Conservation (phyloP, 73 alveolate genomes). For the Uronychia binucleata region DNA sequence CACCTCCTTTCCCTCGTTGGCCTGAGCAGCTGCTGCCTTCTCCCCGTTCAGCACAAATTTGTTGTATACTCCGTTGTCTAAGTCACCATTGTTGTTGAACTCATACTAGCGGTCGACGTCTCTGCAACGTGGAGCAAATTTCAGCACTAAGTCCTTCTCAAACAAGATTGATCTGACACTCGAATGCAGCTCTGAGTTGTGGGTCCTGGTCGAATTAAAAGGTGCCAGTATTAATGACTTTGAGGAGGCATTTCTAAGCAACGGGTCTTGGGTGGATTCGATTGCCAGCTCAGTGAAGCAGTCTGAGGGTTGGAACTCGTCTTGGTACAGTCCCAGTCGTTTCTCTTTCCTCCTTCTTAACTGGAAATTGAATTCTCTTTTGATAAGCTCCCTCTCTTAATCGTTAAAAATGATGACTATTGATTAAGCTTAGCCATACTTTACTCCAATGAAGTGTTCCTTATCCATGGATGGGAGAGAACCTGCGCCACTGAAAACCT, state of each 20-base stretch:
- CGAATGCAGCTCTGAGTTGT: constrained; percentile 30
- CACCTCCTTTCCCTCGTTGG: neutral
- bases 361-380: constrained; percentile 37
- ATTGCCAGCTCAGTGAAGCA: constrained; percentile 74
- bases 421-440: constrained; percentile 37
- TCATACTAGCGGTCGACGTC: constrained; percentile 79
- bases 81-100: constrained; percentile 76
- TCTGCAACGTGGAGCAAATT: constrained; percentile 64
- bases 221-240: constrained; percentile 80
- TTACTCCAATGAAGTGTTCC: constrained; percentile 56
- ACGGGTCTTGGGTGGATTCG: constrained; percentile 52
- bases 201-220: constrained; percentile 64
- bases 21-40: neutral
- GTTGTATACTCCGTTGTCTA: constrained; percentile 77
- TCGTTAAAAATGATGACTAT: constrained; percentile 24
- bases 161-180: constrained; percentile 49
- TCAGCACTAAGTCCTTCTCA: constrained; percentile 1
- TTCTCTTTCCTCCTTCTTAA: constrained; percentile 1
- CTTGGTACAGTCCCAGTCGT: neutral
- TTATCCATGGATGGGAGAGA: constrained; percentile 81
- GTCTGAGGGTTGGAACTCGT: constrained; percentile 32
- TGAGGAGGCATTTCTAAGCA: constrained; percentile 38
- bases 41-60: constrained; percentile 26
- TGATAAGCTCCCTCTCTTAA: constrained; percentile 39
- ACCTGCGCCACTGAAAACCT: constrained; percentile 71